Evolutionary conservation across 2,329 filamentous ascomycete genomes (phyloP), one percentile per base, ranked within the genome.

Genomic region (Akanthomyces dipterigenus): DNA sequence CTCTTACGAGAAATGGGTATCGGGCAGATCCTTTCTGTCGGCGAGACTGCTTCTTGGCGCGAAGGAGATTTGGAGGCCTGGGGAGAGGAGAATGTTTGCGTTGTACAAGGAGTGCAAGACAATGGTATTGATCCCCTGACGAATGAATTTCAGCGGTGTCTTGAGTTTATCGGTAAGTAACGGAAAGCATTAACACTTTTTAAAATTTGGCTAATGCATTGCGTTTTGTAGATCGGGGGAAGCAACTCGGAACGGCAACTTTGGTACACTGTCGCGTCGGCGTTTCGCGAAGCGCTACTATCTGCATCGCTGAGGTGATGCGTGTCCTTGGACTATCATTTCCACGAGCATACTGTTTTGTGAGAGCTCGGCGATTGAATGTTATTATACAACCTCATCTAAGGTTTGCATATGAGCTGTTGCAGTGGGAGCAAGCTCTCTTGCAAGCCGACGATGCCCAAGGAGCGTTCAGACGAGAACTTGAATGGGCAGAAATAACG

Each of bases 241-340:
- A 88, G 70, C 77, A 77, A 42, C 88, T 89, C 48, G 88, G 89
- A 34, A 90, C 85, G 5, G 91, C 93, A 26, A 98, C 95, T 0
- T 81, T 99, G 61, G 95, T 99, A 18, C 95, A 99, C 73, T 99
- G 95, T 72, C 88, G 95, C 20, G 95, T 99, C 8, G 95, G 95
- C 53, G 95, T 99, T 60, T 97, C 93, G 55, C 86, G 95, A 56
- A 96, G 91, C 64, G 95, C 95, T 14, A 99, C 93, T 1, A 97
- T 99, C 64, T 98, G 95, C 72, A 99, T 99, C 69, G 95, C 95
- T n/a, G 93, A 98, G 74, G 91, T 98, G 40, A 99, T 99, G 95
- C 87, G 88, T 40, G 81, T 88, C 28, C 75, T 91, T 67, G 81
- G 85, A 24, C 77, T 97, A 65, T 95, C 91, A 0, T 93, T 98